Evolutionary conservation across 805 yeast genomes (phyloP).

Genomic region (Novakomyces olei): DNA sequence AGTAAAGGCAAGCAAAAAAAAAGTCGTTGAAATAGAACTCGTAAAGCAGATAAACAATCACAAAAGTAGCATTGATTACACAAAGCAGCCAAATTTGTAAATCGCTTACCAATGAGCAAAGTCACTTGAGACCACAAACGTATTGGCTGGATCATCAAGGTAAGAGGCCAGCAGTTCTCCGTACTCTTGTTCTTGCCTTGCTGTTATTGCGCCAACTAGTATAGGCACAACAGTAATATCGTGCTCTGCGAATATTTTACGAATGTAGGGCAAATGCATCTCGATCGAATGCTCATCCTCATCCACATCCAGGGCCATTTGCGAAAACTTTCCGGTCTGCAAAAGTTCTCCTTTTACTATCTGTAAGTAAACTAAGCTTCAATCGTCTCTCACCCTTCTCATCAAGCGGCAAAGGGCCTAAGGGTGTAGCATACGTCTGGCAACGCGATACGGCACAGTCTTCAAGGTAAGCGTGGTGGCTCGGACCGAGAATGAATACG

Average conservation of each 20-base stretch:
- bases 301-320: slow-evolving; percentile 28
- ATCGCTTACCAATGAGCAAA: slow-evolving; percentile 75
- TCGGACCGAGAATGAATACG: slow-evolving; percentile 73
- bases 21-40: too few relatives aligned
- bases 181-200: slow-evolving; percentile 22
- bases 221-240: slow-evolving; percentile 43
- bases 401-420: slow-evolving; percentile 58
- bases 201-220: slow-evolving; percentile 44
- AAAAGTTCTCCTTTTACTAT: background rate
- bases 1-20: too few relatives aligned
- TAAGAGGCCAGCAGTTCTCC: slow-evolving; percentile 31
- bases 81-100: too few relatives aligned
- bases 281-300: slow-evolving; percentile 82
- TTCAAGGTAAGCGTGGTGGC: slow-evolving; percentile 67
- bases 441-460: slow-evolving; percentile 35
- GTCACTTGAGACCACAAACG: slow-evolving; percentile 69
- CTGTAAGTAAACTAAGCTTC: background rate
- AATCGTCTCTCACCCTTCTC: slow-evolving; percentile 14
- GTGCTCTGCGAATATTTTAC: slow-evolving; percentile 11
- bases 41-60: too few relatives aligned
- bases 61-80: too few relatives aligned
- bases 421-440: slow-evolving; percentile 49
- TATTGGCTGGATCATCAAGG: slow-evolving; percentile 30
- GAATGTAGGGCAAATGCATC: slow-evolving; percentile 65
- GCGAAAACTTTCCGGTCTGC: slow-evolving; percentile 1